These are phyloP conservation scores for Ustilago crameri DNA, from an alignment of 1,284 basidiomycete species.

Conservation along the genomic window DNA sequence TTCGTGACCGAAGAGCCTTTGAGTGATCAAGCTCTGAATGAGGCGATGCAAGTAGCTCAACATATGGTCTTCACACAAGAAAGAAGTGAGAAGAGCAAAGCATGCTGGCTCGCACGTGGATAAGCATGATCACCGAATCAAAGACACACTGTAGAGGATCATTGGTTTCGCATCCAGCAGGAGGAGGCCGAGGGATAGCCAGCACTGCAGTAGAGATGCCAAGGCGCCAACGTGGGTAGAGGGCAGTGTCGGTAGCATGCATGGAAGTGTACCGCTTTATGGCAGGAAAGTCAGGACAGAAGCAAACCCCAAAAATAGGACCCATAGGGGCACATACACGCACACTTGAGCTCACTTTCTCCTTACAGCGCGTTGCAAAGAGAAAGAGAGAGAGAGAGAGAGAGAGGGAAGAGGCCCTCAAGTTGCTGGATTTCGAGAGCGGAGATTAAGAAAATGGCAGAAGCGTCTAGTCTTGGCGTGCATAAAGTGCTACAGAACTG, in stretches of 20 bases:
- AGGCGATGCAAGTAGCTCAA: no score
- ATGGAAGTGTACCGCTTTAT: background rate
- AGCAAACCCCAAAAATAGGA: slow-evolving; percentile 9
- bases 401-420: no score
- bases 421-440: no score
- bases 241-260: background rate
- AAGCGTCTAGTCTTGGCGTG: slow-evolving; percentile 20
- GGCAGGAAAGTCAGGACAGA: no score
- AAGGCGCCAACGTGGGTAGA: slow-evolving; percentile 17
- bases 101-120: background rate
- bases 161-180: background rate
- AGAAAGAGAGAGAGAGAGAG: no score
- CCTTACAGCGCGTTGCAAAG: no score
- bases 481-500: slow-evolving; percentile 4
- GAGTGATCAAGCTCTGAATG: no score
- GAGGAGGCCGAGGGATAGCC: background rate
- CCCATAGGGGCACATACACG: background rate
- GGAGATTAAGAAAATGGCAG: background rate
- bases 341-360: no score
- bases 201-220: background rate
- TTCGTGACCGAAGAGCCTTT: no score
- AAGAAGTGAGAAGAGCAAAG: no score
- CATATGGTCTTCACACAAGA: no score
- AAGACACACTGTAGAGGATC: background rate
- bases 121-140: background rate